phyloP scores from a whole-genome alignment of 2,329 filamentous ascomycete genomes.

The Cadophora sp. region DNA sequence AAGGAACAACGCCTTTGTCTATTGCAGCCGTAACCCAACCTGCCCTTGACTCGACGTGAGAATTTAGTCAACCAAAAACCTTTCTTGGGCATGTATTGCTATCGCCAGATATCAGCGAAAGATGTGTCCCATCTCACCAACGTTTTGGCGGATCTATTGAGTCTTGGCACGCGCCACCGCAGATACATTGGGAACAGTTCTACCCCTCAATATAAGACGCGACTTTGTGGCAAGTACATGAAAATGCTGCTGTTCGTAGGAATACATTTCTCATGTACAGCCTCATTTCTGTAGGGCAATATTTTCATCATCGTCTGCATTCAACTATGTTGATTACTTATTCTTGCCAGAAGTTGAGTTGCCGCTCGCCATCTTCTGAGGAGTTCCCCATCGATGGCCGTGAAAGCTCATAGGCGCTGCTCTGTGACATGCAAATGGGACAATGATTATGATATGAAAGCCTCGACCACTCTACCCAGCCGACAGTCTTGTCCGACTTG shows the following conservation, averaged over 20 bases:
- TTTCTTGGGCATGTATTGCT: neutral
- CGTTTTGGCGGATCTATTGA: neutral
- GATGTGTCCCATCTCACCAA: neutral
- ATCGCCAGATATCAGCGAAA: neutral
- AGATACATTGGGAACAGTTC: neutral
- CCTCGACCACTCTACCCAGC: neutral
- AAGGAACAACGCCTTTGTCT: neutral
- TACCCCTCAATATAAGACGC: constrained; percentile 15
- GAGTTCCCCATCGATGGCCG: neutral
- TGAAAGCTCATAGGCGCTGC: neutral
- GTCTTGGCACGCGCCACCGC: constrained; percentile 10
- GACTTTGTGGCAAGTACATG: neutral
- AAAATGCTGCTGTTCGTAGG: neutral
- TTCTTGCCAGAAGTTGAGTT: neutral
- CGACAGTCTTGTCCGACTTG: neutral
- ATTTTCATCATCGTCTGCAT: neutral
- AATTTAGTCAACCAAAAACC: neutral
- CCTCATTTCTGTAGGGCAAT: neutral
- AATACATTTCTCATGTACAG: neutral
- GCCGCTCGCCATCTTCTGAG: neutral
- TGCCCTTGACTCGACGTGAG: neutral
- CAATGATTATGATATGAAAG: neutral
- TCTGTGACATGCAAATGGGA: neutral
- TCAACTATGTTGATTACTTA: neutral
- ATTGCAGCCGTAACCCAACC: neutral